Evolutionary conservation across 2,329 filamentous ascomycete species (phyloP), one percentile per base, ranked within the genome.

Genomic region (Drechslera avenae): DNA sequence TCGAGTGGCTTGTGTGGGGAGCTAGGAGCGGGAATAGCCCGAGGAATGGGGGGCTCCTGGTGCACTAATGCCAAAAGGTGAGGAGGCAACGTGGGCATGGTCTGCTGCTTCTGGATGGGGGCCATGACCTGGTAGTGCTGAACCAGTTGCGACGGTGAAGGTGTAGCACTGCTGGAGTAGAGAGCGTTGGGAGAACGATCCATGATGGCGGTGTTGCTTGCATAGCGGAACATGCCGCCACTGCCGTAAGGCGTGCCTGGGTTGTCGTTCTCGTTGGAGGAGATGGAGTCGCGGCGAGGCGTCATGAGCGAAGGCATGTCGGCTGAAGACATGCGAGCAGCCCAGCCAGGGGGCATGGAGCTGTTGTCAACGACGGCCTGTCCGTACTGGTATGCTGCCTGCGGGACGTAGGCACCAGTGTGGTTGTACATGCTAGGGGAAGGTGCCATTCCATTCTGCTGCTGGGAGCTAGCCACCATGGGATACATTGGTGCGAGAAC

Each of bases 1-100:
- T 96, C 93, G 21, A 97, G 84, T 34, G 89, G 92, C 81, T 96
- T 90, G 78, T 90, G 85, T 66, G 89, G 89, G 50, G 93, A 92
- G 18, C 87, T 87, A 21, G 91, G 90, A 50, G 94, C 93, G 13
- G 93, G 93, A 37, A 99, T 92, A 42, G 94, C 93, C 57, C 84
- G 83, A 16, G 94, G 94, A 56, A 99, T 89, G 0, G 86, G 75
- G 14, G 94, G 94, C n/a, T 91, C 86, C 68, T 89, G 84, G 65
- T 86, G 61, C 34, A 81, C 63, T 34, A 80, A 66, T 35, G 75
- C 67, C 66, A 79, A 74, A 50, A 81, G 68, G 36, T 76, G 72
- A 13, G 77, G 74, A 18, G 78, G 73, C 45, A 80, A 69, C 16
- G 75, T 73, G 45, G 67, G 64, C 57, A 75, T 71, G 17, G 49